A percentile compares a stretch with the other conserved stretches of the same genome.
phyloP scores from a whole-genome alignment of 768 basidiomycete genomes.

The Naganishia antarctica region DNA sequence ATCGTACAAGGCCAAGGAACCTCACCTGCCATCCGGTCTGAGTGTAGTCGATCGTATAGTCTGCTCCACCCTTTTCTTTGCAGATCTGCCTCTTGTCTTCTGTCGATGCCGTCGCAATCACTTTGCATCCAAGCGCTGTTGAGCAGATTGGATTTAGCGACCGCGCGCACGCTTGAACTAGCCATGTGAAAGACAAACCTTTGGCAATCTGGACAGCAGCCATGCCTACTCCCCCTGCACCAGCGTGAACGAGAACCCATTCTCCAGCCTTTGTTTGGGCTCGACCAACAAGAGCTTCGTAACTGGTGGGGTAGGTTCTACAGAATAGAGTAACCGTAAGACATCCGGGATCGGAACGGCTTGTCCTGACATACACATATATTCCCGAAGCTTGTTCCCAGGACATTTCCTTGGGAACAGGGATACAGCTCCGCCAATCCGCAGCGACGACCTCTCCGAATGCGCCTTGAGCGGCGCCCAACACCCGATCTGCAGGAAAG shows the following conservation, averaged over 20 bases:
- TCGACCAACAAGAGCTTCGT: slow-evolving; percentile 81
- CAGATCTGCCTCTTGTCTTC: slow-evolving; percentile 70
- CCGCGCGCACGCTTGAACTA: too few species aligned
- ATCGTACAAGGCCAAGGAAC: not conserved
- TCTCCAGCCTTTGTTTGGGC: slow-evolving; percentile 81
- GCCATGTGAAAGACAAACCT: slow-evolving; percentile 54
- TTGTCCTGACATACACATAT: slow-evolving; percentile 52
- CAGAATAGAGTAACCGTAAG: not conserved
- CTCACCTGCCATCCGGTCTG: slow-evolving; percentile 63
- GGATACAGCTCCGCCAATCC: slow-evolving; percentile 55
- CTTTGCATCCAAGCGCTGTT: slow-evolving; percentile 78
- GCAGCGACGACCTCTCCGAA: slow-evolving; percentile 71
- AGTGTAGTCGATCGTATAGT: slow-evolving; percentile 74
- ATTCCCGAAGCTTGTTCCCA: slow-evolving; percentile 85
- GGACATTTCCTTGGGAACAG: slow-evolving; percentile 68
- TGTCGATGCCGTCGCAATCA: slow-evolving; percentile 75
- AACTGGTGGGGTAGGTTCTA: slow-evolving; percentile 69
- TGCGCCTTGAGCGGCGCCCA: slow-evolving; percentile 72
- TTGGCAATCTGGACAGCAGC: slow-evolving; percentile 90
- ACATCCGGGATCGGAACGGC: not conserved
- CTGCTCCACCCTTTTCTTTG: slow-evolving; percentile 71
- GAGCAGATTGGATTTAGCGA: not conserved
- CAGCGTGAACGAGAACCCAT: slow-evolving; percentile 86
- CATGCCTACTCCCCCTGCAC: slow-evolving; percentile 93
- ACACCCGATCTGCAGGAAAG: slow-evolving; percentile 62